Evolutionary conservation across 176 grass and related monocot species (phyloP), one percentile per base, ranked within the genome.

Genomic region (Saccharum spontaneum): DNA sequence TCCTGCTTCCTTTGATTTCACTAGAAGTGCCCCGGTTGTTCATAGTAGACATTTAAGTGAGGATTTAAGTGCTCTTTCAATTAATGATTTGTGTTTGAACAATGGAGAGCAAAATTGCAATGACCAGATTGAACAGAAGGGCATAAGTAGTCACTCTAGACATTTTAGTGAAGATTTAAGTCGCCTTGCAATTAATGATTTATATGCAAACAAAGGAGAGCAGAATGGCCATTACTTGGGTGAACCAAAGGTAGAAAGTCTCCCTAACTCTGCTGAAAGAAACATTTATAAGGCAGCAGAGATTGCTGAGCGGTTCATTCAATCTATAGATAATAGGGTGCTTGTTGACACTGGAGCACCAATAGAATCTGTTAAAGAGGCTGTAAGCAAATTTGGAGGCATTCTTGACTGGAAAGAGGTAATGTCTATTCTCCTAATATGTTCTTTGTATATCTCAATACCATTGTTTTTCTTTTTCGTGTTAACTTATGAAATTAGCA

Each of bases 401-500:
- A 92, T 92, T 85, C 87, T 89, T 46, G 94, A 96, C 44, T 89
- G 90, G 91, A 94, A 96, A 86, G 90, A 99, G 91, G 97, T 99
- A 63, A 75, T 22, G 5, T 63, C 7, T 54, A 54, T 48, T 76
- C 3, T n/a, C 8, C 6, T 66, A 31, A 31, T 83, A 31, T 59
- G 33, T 55, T 63, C 8, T 57, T 45, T 3, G 26, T 8, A 12
- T 20, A n/a, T 30, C 59, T 37, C 17, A 55, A 64, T 45, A 8
- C 36, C 10, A 24, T 54, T 49, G 8, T 63, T 73, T 81, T 77
- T 9, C 5, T 10, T 54, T 80, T 80, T 3, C 1, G 10, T 62
- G 8, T 34, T 45, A 3, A 38, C 20, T 38, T 67, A n/a, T 12
- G 3, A 34, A 79, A 59, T 49, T 64, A 2, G 10, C 8, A 52